These are phyloP conservation scores for Wickerhamomyces ciferrii DNA, from an alignment of 805 yeast genomes.

Conservation along the genomic window DNA sequence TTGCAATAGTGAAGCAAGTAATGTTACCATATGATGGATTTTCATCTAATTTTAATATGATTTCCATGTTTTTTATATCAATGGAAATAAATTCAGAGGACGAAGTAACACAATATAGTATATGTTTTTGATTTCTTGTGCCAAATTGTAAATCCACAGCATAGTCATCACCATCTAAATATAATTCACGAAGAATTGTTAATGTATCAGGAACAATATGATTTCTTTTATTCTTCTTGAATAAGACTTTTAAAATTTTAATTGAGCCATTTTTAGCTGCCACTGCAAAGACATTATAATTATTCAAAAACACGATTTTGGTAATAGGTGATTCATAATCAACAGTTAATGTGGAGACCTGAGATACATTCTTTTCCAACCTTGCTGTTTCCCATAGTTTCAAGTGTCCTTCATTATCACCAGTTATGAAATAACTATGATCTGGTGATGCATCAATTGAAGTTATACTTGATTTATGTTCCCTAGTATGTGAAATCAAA, in stretches of 20 bases:
- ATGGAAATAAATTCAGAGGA: conserved; percentile 43
- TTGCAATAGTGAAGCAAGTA: conserved; percentile 53
- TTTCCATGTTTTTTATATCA: conserved; percentile 55
- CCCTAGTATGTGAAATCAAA: conserved; percentile 58
- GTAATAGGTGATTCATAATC: conserved; percentile 46
- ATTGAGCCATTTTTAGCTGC: conserved; percentile 33
- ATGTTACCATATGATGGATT: conserved; percentile 64
- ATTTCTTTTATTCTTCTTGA: conserved; percentile 19
- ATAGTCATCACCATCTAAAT: conserved; percentile 37
- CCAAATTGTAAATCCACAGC: conserved; percentile 40
- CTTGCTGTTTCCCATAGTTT: conserved; percentile 74
- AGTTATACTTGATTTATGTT: conserved; percentile 56
- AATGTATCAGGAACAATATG: conserved; percentile 11
- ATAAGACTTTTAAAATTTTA: conserved; percentile 31
- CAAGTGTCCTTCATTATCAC: conserved; percentile 67
- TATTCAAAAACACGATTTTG: conserved; percentile 43
- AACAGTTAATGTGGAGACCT: conserved; percentile 40
- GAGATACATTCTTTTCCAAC: conserved; percentile 56
- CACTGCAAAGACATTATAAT: conserved; percentile 55
- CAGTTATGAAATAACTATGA: conserved; percentile 65
- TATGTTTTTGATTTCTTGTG: conserved; percentile 30
- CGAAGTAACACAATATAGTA: conserved; percentile 48
- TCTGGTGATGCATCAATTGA: conserved; percentile 56
- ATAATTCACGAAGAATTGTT: conserved; percentile 34
- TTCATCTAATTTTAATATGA: conserved; percentile 37